phyloP scores from a whole-genome alignment of 306 rosid species.

The Rosa lucieae region DNA sequence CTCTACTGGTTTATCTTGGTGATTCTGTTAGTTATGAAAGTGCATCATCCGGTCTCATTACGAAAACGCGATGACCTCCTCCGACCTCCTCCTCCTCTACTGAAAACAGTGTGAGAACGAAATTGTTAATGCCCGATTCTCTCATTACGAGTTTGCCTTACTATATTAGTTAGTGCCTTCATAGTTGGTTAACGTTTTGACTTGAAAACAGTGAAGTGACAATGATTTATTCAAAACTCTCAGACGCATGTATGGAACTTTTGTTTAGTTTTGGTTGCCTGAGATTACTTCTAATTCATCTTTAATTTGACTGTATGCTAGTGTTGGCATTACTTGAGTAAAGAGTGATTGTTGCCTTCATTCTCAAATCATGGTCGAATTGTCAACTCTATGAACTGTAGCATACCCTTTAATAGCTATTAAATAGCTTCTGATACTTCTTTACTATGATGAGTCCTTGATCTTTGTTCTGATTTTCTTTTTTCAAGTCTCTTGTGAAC shows the following conservation, averaged over 20 bases:
- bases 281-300: background rate
- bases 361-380: background rate
- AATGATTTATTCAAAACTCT: no score
- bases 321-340: background rate
- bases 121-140: background rate
- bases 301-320: background rate
- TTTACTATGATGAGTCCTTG: no score
- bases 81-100: no score
- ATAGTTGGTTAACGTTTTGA: background rate
- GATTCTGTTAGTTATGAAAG: constrained; percentile 67
- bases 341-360: background rate
- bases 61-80: no score
- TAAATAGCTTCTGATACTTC: no score
- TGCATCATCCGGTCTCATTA: constrained; percentile 68
- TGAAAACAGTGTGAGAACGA: background rate
- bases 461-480: no score
- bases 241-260: no score
- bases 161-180: background rate
- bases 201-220: background rate
- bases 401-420: background rate
- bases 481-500: no score
- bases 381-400: background rate
- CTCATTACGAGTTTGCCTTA: background rate
- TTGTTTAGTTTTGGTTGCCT: background rate
- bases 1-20: constrained; percentile 94